Conservation (phyloP, 78 protist genomes). For the Dictyostelium capitatum region DNA sequence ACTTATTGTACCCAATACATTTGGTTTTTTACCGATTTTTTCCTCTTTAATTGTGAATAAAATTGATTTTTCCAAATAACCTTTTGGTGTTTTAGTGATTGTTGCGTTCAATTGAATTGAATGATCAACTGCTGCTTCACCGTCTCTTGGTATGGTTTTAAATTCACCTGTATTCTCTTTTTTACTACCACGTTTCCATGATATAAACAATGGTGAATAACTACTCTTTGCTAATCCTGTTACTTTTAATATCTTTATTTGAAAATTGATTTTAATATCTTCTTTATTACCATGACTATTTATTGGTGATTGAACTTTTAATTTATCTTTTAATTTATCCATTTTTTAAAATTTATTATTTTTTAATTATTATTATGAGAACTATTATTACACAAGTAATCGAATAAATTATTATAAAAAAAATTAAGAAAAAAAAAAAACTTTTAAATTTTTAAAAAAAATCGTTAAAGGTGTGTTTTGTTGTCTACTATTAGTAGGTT, state of each 20-base stretch:
- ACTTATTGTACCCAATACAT: slow-evolving; percentile 10
- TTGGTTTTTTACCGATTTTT: slow-evolving; percentile 34
- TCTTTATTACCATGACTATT: slow-evolving; percentile 3
- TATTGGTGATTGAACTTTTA: background rate
- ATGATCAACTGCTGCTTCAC: slow-evolving; percentile 37
- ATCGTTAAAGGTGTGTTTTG: background rate
- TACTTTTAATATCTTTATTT: slow-evolving; percentile 28
- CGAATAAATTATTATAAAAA: background rate
- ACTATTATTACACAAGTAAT: background rate
- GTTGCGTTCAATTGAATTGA: slow-evolving; percentile 26
- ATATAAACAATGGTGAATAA: background rate
- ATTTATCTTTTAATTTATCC: slow-evolving; percentile 33
- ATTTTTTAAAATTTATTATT: background rate
- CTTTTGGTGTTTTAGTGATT: slow-evolving; percentile 46
- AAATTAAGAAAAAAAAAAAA: background rate
- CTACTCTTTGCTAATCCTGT: slow-evolving; percentile 47
- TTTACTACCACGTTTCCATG: slow-evolving; percentile 78
- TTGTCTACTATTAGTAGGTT: no score
- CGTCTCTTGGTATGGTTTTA: slow-evolving; percentile 45
- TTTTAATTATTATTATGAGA: background rate
- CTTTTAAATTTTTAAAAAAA: no score
- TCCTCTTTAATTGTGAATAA: slow-evolving; percentile 48
- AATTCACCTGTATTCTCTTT: slow-evolving; percentile 61
- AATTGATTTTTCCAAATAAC: slow-evolving; percentile 32
- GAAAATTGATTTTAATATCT: slow-evolving; percentile 41